Percentiles rank a stretch among this genome's conserved stretches.
Conservation (phyloP, 73 alveolate genomes). For the Symbiodinium natans region DNA sequence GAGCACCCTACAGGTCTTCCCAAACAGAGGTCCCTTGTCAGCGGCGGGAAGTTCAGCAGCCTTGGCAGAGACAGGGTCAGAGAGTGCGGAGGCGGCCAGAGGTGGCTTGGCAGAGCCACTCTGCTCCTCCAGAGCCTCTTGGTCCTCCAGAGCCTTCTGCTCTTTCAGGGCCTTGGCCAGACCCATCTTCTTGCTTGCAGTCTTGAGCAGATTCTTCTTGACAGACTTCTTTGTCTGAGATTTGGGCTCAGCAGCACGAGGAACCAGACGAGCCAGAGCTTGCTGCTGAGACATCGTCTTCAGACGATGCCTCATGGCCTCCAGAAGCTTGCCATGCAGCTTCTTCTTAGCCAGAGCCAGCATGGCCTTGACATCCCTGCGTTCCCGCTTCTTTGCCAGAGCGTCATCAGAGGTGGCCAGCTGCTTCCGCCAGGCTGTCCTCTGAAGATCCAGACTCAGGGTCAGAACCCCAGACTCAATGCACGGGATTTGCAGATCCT, state of each 20-base stretch:
- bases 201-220: neutral
- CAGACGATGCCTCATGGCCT: neutral
- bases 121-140: neutral
- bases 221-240: neutral
- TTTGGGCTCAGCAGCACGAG: neutral
- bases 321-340: neutral
- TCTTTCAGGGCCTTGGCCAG: neutral
- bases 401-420: neutral
- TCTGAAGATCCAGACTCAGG: neutral
- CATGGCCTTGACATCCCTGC: neutral
- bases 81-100: neutral
- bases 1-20: neutral
- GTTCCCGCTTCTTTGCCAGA: neutral
- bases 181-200: neutral
- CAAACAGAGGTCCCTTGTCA: neutral
- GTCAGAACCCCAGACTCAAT: neutral
- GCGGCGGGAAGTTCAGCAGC: neutral
- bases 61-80: neutral
- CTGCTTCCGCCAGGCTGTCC: neutral
- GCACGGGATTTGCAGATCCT: conserved; percentile 10
- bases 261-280: neutral
- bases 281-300: neutral
- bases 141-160: neutral
- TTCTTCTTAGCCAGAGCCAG: neutral
- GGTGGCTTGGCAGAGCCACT: neutral